Base-by-base conservation (phyloP, 371 early-diverging fungal genomes). In the Lichtheimia ornata region DNA sequence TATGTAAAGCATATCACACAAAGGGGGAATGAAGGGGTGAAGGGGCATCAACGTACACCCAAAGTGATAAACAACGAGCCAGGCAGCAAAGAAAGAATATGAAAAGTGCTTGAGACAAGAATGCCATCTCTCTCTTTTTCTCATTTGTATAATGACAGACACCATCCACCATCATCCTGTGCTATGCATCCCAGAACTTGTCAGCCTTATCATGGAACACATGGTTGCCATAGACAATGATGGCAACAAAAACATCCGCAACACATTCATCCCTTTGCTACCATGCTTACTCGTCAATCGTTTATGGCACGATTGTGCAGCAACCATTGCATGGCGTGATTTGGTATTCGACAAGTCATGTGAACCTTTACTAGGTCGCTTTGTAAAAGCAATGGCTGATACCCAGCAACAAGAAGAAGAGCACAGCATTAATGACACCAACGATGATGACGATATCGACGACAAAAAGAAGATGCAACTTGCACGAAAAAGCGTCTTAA, bases 231-330 rank as follows among this genome's bases (percentile, higher is more conserved):
- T 24, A 22, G 28, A 17, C 3, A n/a, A 43, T 7, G 54, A 54
- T 30, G 40, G 27, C 49, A 55, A 44, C 5, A 25, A 22, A 14
- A 35, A 35, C 9, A 35, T 35, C 35, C 35, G 35, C 35, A 35
- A 35, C 35, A 18, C 47, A 27, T 47, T n/a, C 40, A 18, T 14
- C 6, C 22, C 25, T 24, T 5, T 63, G 51, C 6, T 28, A n/a
- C 43, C 43, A 13, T 63, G 63, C 44, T 25, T 63, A 6, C 35
- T 35, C 1, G 63, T 63, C 2, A 77, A 71, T 55, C 73, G 60
- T 27, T 52, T 73, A 24, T 81, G 81, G 77, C 68, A 81, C 53
- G 72, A 73, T 58, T 70, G 74, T 61, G 69, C 72, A 3, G 63
- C 59, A 42, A 66, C 72, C 9, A 62, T 69, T 22, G 52, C 74